Base-by-base conservation (phyloP, 805 yeast genomes). In the Hanseniaspora nectarophila region DNA sequence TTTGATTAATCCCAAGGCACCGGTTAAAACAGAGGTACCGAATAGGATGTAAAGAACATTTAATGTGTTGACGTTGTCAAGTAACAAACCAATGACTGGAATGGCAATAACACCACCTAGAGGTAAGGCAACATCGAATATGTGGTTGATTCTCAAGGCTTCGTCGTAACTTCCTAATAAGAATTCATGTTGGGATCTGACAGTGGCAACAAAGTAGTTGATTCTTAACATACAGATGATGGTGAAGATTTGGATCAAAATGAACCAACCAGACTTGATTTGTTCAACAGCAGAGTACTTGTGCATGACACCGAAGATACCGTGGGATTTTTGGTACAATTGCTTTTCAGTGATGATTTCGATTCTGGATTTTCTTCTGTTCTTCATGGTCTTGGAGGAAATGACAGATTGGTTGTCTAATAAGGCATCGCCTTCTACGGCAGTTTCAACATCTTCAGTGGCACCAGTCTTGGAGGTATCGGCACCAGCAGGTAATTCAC, bases 131-230 rank as follows among this genome's bases (percentile, higher is more conserved):
- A 85, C 60, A 63, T 90, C 97, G 60, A 89, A 90, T 56, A 85
- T 80, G 49, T 77, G 76, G 63, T 87, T 87, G 46, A 86, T 67
- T 12, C 61, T 59, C 24, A 73, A 63, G 1, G 94, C 95, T 2
- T 60, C 56, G 3, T 70, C 64, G 8, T 68, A 68, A 57, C 71
- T 70, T 12, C 76, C 77, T 51, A 87, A 72, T 55, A 88, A 73
- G 61, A 71, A 90, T 24, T 73, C 74, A 70, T 87, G 94, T 68
- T 89, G 97, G 0, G 95, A 70, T 60, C 80, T 77, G 33, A 89
- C 71, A 2, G 97, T 86, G 8, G 96, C 97, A 51, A 89, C 92
- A 66, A 87, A 90, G 66, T 85, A 90, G 69, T 89, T 89, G 58
- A 89, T 82, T 63, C 97, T 73, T 42, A 90, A 73, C 96, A 89